Base-by-base conservation (phyloP, 768 basidiomycete genomes). In the Amanita thiersii region DNA sequence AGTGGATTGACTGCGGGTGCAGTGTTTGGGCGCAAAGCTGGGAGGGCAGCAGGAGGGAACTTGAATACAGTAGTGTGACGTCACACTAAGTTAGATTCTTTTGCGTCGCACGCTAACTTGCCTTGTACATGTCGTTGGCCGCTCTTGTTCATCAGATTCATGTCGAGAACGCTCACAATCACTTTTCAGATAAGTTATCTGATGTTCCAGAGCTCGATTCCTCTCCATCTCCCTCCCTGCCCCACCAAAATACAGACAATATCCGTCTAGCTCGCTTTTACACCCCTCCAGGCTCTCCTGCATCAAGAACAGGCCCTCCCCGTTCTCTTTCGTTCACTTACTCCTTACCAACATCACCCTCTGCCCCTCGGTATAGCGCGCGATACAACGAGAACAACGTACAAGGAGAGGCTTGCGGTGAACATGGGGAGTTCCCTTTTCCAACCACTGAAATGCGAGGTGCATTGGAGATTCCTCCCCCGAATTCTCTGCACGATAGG, bases 271-370 rank as follows among this genome's bases (percentile, higher is more conserved):
- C 10, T 4, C 2, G 10, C 1, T 19, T 37, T 19, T n/a, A 12
- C 6, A 57, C 57, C 18, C 61, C 59, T 18, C 61, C 61, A 23
- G 51, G 65, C 37, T 78, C 80, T 0, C 84, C 85, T 18, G 74
- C 81, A 4, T 63, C 65, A 37, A 68, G 84, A 39, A 86, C 83
- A 3, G 85, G 84, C 9, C 81, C 83, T 23, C 85, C 84, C 3
- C 71, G 84, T 29, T 82, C 84, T 0, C 63, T 86, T 19, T 82
- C 81, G 2, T 81, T 75, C 53, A 71, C 72, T 20, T 79, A 80
- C 51, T 69, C 76, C 5, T 59, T 71, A 23, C 64, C 76, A 1
- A 59, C 56, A 14, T 70, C 77, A 1, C 60, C 68, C 19, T 53
- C 54, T 24, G 71, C 1, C 51, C 61, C 32, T 48, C 53, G 31